These are phyloP conservation scores for Nicotiana noctiflora DNA, from an alignment of 257 asterid genomes.

Conservation along the genomic window DNA sequence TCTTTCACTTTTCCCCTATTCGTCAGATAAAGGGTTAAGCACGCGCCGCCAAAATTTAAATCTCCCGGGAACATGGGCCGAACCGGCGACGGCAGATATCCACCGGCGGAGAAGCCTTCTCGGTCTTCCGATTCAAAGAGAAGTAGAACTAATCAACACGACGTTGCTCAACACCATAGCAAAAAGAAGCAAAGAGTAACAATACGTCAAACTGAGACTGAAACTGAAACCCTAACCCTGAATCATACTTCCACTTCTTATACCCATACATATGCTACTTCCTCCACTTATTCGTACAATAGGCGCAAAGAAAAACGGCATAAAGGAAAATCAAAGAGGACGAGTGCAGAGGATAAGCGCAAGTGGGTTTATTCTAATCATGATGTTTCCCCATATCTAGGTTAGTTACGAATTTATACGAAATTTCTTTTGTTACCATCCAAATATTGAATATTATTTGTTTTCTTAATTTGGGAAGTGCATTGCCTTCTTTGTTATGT, in stretches of 20 bases:
- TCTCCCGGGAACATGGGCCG: slow-evolving; percentile 4
- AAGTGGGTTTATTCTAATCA: slow-evolving; percentile 55
- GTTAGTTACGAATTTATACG: slow-evolving; percentile 22
- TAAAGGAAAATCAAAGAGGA: slow-evolving; percentile 14
- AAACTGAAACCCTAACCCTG: slow-evolving; percentile 25
- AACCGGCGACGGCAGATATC: not conserved
- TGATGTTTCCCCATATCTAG: slow-evolving; percentile 40
- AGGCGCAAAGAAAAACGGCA: not conserved
- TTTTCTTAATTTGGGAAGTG: not conserved
- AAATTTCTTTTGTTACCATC: not conserved
- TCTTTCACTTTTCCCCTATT: not conserved
- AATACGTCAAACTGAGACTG: slow-evolving; percentile 20
- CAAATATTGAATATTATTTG: not conserved
- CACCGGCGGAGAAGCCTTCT: slow-evolving; percentile 7
- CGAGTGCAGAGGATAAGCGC: slow-evolving; percentile 30
- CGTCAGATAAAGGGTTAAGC: not conserved
- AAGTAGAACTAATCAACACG: not conserved
- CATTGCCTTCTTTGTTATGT: not conserved
- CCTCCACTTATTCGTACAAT: not conserved
- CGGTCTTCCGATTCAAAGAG: not conserved
- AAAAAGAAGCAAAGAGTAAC: slow-evolving; percentile 26
- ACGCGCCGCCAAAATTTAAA: slow-evolving; percentile 21
- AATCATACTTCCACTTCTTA: slow-evolving; percentile 18
- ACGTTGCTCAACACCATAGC: slow-evolving; percentile 4
- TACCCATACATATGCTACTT: slow-evolving; percentile 11